These are phyloP conservation scores for Westerdykella aurantiaca DNA, from an alignment of 2,329 filamentous ascomycete species.

Conservation along the genomic window DNA sequence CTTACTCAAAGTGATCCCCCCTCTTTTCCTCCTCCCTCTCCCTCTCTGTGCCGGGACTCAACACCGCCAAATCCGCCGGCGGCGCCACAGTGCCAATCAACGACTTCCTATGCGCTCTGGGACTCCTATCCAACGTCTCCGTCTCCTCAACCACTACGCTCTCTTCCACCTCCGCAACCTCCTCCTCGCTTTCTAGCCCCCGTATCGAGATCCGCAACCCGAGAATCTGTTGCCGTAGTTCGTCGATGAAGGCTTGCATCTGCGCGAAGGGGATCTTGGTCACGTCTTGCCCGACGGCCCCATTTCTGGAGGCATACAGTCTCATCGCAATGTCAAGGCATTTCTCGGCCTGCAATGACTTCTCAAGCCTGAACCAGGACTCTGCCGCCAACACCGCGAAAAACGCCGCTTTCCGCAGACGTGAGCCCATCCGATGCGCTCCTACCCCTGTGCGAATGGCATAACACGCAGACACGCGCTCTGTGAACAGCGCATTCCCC, in stretches of 20 bases:
- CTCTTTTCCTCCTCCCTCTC: constrained; percentile 16
- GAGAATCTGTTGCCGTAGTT: constrained; percentile 59
- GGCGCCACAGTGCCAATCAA: constrained; percentile 33
- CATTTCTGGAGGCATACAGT: constrained; percentile 44
- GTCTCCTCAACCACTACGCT: constrained; percentile 33
- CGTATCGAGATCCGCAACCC: constrained; percentile 34
- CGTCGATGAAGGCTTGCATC: constrained; percentile 59
- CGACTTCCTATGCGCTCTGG: constrained; percentile 39
- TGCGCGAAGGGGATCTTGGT: constrained; percentile 43
- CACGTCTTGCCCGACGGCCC: background rate
- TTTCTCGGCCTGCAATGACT: constrained; percentile 70
- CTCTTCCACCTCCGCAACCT: constrained; percentile 12
- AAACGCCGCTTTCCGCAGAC: constrained; percentile 78
- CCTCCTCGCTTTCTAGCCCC: constrained; percentile 38
- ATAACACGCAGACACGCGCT: constrained; percentile 82
- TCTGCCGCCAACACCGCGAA: constrained; percentile 83
- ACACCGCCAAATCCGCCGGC: constrained; percentile 20
- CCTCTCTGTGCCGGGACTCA: constrained; percentile 28
- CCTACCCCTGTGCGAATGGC: constrained; percentile 64
- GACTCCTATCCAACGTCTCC: constrained; percentile 32
- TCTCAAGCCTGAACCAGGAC: constrained; percentile 72
- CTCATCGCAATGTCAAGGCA: constrained; percentile 65
- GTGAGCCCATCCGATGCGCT: constrained; percentile 61
- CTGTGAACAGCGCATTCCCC: constrained; percentile 76
- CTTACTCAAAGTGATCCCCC: constrained; percentile 30